These are phyloP conservation scores for Starmerella roubikii DNA, from an alignment of 805 yeast genomes.

Conservation along the genomic window DNA sequence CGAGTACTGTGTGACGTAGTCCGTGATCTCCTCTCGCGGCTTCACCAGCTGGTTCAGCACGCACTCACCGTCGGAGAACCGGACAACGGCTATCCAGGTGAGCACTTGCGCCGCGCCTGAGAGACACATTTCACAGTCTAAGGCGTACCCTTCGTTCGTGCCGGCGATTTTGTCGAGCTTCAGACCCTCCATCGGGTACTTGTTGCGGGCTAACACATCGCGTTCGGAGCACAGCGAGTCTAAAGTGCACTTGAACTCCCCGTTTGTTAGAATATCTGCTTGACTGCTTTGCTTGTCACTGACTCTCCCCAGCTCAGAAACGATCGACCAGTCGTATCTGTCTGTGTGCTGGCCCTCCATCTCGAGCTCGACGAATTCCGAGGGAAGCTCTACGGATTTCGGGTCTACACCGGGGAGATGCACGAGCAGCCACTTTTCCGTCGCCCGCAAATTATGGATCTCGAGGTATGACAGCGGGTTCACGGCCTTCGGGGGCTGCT, in stretches of 20 bases:
- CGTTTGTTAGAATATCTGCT: background rate
- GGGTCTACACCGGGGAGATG: slow-evolving; percentile 3
- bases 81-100: slow-evolving; percentile 61
- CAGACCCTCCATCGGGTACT: slow-evolving; percentile 11
- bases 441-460: background rate
- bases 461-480: background rate
- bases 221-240: slow-evolving; percentile 31
- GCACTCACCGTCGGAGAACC: slow-evolving; percentile 33
- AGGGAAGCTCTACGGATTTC: background rate
- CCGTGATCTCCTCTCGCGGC: slow-evolving; percentile 60
- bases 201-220: slow-evolving; percentile 1
- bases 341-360: slow-evolving; percentile 1
- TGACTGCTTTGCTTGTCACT: background rate
- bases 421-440: slow-evolving; percentile 7
- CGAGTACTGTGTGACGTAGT: slow-evolving; percentile 71
- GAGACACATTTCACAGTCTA: slow-evolving; percentile 91
- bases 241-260: slow-evolving; percentile 16
- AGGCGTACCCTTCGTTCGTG: slow-evolving; percentile 40
- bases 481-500: background rate
- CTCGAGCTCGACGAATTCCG: background rate
- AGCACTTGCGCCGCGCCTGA: slow-evolving; percentile 49
- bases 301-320: background rate
- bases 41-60: slow-evolving; percentile 63
- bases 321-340: slow-evolving; percentile 1
- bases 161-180: slow-evolving; percentile 6